Evolutionary conservation across 352 stramenopile genomes (phyloP), one percentile per base, ranked within the genome.

Genomic region (Aphanomyces stellatus): DNA sequence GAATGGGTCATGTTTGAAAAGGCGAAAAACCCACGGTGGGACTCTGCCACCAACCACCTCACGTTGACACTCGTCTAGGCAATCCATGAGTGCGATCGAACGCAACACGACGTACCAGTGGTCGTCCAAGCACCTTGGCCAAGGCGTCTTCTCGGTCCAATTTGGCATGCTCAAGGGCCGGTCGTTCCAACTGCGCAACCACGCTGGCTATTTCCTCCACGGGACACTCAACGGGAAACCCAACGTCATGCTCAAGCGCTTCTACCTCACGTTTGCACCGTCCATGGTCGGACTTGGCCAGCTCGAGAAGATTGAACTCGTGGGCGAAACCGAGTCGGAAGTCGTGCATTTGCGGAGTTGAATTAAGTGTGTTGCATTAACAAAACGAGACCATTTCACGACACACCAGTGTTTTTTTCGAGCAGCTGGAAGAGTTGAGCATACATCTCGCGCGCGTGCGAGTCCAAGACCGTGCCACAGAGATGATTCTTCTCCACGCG

Each of bases 1-100:
- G 79, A 88, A 62, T 88, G 79, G 79, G 74, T 88, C 71, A 82
- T 88, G 77, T 85, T 88, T 51, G 79, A 88, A 42, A 88, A 85
- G 60, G 51, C 30, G 4, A 79, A 79, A 11, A 88, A 88, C 59
- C 79, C 79, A 43, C 46, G 25, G 46, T 56, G 11, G 15, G 25
- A 2, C 55, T 61, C 11, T 64, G 8, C 10, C 17, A 22, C 17
- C 19, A 53, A 28, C 13, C 43, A 19, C 8, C 13, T 28, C 10
- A 28, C 19, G 19, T 53, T 22, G 19, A 28, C 13, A 10, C 10
- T 28, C 22, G 7, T 28, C 46, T 55, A 67, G 60, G 0, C 72
- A 85, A 24, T 71, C 81, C 11, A 71, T 88, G 17, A 84, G 77
- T 2, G 42, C 76, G 5, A 76, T 88, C 37, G 79, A 88, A 62